phyloP scores from a whole-genome alignment of 148 eudicot species.

The Silene latifolia region DNA sequence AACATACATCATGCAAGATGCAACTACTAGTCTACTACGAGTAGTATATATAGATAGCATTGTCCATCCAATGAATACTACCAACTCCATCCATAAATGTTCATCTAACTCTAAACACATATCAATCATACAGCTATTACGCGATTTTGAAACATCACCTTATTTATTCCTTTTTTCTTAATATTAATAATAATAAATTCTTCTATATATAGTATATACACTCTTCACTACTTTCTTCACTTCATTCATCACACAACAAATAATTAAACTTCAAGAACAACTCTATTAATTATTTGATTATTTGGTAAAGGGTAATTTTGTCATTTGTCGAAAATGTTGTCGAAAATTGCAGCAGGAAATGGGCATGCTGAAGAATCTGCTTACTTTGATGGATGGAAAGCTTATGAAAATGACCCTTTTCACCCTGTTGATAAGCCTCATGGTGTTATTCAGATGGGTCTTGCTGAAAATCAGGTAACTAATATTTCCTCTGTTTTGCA shows the following conservation, averaged over 20 bases:
- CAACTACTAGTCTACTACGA: no score
- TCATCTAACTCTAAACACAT: conserved; percentile 7
- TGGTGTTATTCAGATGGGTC: conserved; percentile 60
- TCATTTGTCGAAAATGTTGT: conserved; percentile 27
- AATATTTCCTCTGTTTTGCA: no score
- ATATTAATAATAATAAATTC: background rate
- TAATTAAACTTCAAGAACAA: background rate
- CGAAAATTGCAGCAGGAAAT: conserved; percentile 38
- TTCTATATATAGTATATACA: conserved; percentile 16
- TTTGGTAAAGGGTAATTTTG: background rate
- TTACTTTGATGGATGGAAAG: conserved; percentile 57
- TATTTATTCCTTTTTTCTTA: background rate
- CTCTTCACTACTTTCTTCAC: background rate
- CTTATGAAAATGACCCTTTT: conserved; percentile 46
- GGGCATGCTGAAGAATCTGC: conserved; percentile 51
- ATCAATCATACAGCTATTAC: conserved; percentile 20
- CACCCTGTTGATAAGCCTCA: conserved; percentile 31
- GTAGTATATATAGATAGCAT: conserved; percentile 5
- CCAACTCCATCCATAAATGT: conserved; percentile 18
- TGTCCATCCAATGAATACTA: background rate
- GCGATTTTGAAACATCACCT: conserved; percentile 21
- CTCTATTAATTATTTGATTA: background rate
- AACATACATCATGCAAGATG: no score
- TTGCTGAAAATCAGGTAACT: conserved; percentile 48
- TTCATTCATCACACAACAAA: background rate